Percentiles rank a stretch among this genome's conserved stretches.
Conservation (phyloP, 345 rosid genomes). For the Gynandropsis gynandra region DNA sequence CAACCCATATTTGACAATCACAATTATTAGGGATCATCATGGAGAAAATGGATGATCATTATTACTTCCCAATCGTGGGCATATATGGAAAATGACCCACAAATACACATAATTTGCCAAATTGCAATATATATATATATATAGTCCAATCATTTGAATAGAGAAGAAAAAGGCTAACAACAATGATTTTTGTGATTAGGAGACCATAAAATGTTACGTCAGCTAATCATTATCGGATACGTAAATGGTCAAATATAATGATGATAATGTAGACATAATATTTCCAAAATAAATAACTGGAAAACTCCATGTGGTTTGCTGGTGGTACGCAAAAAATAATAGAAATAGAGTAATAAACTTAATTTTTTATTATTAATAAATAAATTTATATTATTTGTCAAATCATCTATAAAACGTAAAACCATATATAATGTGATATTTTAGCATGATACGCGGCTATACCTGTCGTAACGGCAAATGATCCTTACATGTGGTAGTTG, state of each 20-base stretch:
- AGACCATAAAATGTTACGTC: slow-evolving; percentile 21
- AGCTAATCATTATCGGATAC: slow-evolving; percentile 23
- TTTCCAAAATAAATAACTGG: background rate
- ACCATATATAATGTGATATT: too few relatives aligned
- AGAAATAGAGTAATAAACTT: slow-evolving; percentile 14
- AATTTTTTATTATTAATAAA: too few relatives aligned
- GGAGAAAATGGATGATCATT: too few relatives aligned
- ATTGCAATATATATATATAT: background rate
- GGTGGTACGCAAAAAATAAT: slow-evolving; percentile 18
- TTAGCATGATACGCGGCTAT: slow-evolving; percentile 45
- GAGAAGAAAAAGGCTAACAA: slow-evolving; percentile 14
- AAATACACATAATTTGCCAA: slow-evolving; percentile 14
- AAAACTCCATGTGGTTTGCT: slow-evolving; percentile 23
- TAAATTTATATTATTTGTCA: background rate
- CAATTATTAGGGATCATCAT: too few relatives aligned
- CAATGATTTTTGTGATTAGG: slow-evolving; percentile 2
- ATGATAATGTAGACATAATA: slow-evolving; percentile 2
- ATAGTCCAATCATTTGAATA: slow-evolving; percentile 20
- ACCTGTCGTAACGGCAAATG: slow-evolving; percentile 54
- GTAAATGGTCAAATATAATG: slow-evolving; percentile 25
- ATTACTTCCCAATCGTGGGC: slow-evolving; percentile 1
- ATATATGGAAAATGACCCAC: too few relatives aligned
- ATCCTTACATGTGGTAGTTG: slow-evolving; percentile 57
- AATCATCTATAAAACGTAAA: too few relatives aligned
- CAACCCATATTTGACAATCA: too few relatives aligned